Conservation (phyloP, 148 eudicot species). For the Chenopodium suecicum region DNA sequence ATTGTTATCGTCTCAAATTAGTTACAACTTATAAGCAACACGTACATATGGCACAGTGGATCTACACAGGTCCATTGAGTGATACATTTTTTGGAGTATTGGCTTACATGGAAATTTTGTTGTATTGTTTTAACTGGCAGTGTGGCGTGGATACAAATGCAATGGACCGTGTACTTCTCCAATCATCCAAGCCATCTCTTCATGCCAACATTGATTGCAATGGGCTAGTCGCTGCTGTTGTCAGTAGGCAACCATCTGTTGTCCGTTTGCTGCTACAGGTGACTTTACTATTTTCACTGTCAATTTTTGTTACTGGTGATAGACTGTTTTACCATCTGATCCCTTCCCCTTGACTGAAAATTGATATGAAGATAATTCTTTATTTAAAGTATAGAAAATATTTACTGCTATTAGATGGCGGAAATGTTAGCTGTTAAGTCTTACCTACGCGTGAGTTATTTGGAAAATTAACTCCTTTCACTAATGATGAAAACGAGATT, state of each 20-base stretch:
- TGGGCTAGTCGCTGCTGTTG: slow-evolving; percentile 84
- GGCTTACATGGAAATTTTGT: neutral
- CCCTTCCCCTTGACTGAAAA: neutral
- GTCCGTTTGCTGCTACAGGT: slow-evolving; percentile 82
- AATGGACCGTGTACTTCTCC: slow-evolving; percentile 62
- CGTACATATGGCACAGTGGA: neutral
- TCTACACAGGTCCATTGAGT: neutral
- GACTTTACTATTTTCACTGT: slow-evolving; percentile 20
- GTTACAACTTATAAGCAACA: too few species aligned
- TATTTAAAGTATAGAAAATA: too few species aligned
- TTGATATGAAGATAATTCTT: neutral
- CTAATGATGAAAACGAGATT: too few species aligned
- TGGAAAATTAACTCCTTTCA: neutral
- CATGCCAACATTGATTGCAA: slow-evolving; percentile 66
- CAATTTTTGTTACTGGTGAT: slow-evolving; percentile 14
- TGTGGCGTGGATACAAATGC: slow-evolving; percentile 76
- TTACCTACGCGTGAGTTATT: neutral
- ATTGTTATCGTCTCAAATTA: too few species aligned
- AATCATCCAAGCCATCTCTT: slow-evolving; percentile 77
- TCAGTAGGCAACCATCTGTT: slow-evolving; percentile 65
- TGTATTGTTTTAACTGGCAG: slow-evolving; percentile 40
- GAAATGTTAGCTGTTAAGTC: neutral
- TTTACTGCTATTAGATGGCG: too few species aligned
- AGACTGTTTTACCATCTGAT: slow-evolving; percentile 11
- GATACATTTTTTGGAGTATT: slow-evolving; percentile 8